Evolutionary conservation across 352 stramenopile genomes (phyloP), one percentile per base, ranked within the genome.

Genomic region (Phytophthora constricta): DNA sequence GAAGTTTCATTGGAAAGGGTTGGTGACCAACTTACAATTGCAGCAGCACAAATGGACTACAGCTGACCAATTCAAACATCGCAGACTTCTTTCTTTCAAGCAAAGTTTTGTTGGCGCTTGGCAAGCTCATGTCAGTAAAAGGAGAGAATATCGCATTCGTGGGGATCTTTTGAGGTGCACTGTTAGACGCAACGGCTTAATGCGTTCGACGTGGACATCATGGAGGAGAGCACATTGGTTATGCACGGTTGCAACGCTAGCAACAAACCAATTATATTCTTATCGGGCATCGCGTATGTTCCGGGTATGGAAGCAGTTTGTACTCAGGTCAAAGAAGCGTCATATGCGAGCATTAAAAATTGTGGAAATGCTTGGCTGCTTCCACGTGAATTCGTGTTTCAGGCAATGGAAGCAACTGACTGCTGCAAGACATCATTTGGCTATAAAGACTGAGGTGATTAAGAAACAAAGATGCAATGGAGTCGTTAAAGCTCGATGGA

Each of bases 301-400:
- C 37, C 52, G 57, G 10, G 14, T 63, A 22, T 84, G 76, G 76
- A 69, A 71, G 7, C 45, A 58, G 2, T 52, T 69, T 34, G 43
- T 59, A 13, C 1, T 37, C 4, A 10, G 4, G 14, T 47, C 53
- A 17, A 58, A 60, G 39, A 43, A 49, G 4, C 43, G 65, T 23
- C 62, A 47, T 16, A 41, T 43, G 0, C 50, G 53, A 51, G 16
- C 52, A 0, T 10, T 42, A 11, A 50, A 64, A 43, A 28, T 51
- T 5, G 51, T 58, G 1, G 23, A 62, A 62, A 56, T 54, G 46
- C 26, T 78, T 20, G 28, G 27, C 1, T 48, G 26, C 28, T 57
- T 51, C 14, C 62, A 70, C 20, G 7, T 68, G 1, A 23, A 62
- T 2, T 19, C 45, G 9, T 64, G 57, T 17, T 70, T 82, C 28